phyloP scores from a whole-genome alignment of 2,329 filamentous ascomycete genomes.

The Colletotrichum cereale region DNA sequence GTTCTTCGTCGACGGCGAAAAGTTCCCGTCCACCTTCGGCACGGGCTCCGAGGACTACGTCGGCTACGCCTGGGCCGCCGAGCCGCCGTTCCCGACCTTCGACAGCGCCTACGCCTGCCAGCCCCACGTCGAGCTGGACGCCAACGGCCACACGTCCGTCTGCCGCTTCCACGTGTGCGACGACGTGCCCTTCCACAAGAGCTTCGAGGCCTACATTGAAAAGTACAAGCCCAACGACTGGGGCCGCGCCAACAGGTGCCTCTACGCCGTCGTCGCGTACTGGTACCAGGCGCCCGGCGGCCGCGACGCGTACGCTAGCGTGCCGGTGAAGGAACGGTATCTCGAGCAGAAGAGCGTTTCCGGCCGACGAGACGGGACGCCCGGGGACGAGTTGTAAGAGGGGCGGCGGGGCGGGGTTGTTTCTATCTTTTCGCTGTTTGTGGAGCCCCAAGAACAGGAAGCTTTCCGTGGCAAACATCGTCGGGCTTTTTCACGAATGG shows the following conservation, averaged over 20 bases:
- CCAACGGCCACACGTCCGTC: conserved; percentile 36
- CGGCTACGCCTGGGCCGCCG: conserved; percentile 36
- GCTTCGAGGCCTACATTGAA: conserved; percentile 35
- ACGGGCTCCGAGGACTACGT: conserved; percentile 37
- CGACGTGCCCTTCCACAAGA: conserved; percentile 31
- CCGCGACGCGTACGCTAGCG: conserved; percentile 14
- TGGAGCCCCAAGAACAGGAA: too few species aligned
- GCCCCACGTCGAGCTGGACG: conserved; percentile 27
- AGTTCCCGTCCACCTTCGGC: conserved; percentile 35
- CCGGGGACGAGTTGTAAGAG: neutral
- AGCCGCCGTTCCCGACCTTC: conserved; percentile 32
- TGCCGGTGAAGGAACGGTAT: conserved; percentile 24
- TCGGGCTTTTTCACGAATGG: too few species aligned
- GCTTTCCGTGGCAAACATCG: too few species aligned
- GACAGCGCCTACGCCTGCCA: conserved; percentile 37
- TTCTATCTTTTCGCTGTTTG: too few species aligned
- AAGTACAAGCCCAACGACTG: conserved; percentile 37
- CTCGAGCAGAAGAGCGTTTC: neutral
- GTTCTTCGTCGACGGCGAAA: conserved; percentile 37
- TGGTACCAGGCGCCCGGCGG: conserved; percentile 31
- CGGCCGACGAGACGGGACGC: neutral
- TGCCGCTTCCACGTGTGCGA: conserved; percentile 38
- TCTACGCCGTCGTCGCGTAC: conserved; percentile 33
- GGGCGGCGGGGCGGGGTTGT: too few species aligned
- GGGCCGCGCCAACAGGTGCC: conserved; percentile 25